Percentiles rank a stretch among this genome's conserved stretches.
phyloP scores from a whole-genome alignment of 116 monocot species.

The Posidonia oceanica region DNA sequence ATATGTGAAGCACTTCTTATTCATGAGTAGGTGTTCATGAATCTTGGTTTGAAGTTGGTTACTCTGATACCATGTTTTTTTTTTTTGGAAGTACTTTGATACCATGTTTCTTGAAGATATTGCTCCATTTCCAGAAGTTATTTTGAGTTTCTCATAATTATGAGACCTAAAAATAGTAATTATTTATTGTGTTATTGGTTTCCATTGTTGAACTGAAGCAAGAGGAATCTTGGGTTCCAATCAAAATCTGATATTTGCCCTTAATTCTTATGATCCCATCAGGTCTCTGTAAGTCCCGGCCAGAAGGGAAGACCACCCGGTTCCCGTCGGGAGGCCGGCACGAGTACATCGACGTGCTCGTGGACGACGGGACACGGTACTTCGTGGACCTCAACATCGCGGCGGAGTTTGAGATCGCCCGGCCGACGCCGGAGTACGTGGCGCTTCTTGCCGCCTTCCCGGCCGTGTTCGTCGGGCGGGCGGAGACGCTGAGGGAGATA shows the following conservation, averaged over 20 bases:
- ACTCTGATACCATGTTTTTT: too few relatives aligned
- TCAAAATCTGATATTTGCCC: background rate
- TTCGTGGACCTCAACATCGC: slow-evolving; percentile 34
- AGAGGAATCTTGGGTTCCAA: background rate
- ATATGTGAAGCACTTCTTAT: too few relatives aligned
- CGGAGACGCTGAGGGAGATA: slow-evolving; percentile 21
- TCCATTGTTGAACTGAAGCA: too few relatives aligned
- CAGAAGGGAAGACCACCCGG: slow-evolving; percentile 8
- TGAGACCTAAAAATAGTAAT: too few relatives aligned
- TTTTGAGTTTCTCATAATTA: too few relatives aligned
- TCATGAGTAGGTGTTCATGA: too few relatives aligned
- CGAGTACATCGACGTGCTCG: slow-evolving; percentile 48
- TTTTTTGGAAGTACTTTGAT: too few relatives aligned
- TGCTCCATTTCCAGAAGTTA: too few relatives aligned
- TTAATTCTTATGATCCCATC: background rate
- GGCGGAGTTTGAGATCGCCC: slow-evolving; percentile 48
- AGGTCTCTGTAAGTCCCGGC: slow-evolving; percentile 41
- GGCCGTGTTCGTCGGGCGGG: slow-evolving; percentile 23
- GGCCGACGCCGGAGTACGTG: slow-evolving; percentile 42
- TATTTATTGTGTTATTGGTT: too few relatives aligned
- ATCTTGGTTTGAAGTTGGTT: too few relatives aligned
- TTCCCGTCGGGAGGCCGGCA: slow-evolving; percentile 17
- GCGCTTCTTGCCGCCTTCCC: slow-evolving; percentile 29
- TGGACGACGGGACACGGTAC: slow-evolving; percentile 17
- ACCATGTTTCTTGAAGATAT: too few relatives aligned